Base-by-base conservation (phyloP, 208 protist genomes). In the Wallacemonas rigidus region DNA sequence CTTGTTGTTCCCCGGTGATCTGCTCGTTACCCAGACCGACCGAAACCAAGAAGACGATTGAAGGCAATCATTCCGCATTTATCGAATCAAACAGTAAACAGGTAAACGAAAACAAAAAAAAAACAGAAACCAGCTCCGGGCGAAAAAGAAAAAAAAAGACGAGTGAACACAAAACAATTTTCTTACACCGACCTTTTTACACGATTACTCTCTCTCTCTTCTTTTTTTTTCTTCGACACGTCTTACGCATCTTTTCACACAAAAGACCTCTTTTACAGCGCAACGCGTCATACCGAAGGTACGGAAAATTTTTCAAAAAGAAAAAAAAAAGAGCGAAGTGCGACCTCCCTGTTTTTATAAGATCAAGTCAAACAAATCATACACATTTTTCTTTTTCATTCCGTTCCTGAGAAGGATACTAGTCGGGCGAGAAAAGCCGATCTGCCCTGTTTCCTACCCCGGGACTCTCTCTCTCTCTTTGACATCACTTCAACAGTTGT, bases 271-370 rank as follows among this genome's bases (percentile, higher is more conserved):
- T 26, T 26, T 26, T 26, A 26, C 26, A 26, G 26, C 26, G 26
- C 26, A 26, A 26, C 26, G 26, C 26, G 26, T 26, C 26, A 26
- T 26, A 26, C 26, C 26, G 26, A 26, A 26, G 26, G 26, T 26
- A 26, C 26, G 26, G 26, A 0, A 50, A 48, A 2, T 53, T 48
- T 40, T 11, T 15, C 9, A 48, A 64, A 6, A 72, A 50, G 58
- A 61, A 70, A 57, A 70, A 6, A 61, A 61, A 60, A 38, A 41
- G 70, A 74, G 12, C 40, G 3, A 40, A 44, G 26, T 26, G 26
- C 26, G 26, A 26, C 26, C 26, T 26, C 26, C 26, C 26, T 26
- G 26, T 26, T 26, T 26, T 26, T 26, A 26, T 26, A 26, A 26
- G 26, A 26, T 26, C 26, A 26, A 26, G 26, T 26, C 26, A 26